These are phyloP conservation scores for Microcyclosporella mali DNA, from an alignment of 2,329 filamentous ascomycete genomes.

Conservation along the genomic window DNA sequence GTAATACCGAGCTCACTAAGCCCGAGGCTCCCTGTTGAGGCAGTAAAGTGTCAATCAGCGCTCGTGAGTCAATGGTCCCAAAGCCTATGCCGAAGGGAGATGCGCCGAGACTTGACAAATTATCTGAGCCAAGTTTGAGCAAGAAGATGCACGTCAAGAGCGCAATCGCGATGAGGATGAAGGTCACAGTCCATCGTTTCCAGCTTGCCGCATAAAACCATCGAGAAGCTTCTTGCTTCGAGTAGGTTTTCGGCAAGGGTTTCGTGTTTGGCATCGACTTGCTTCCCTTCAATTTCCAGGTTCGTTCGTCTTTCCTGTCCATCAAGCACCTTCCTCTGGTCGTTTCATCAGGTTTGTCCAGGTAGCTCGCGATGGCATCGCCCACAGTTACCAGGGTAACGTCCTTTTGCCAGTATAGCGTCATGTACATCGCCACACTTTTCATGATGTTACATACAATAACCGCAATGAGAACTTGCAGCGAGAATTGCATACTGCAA, in stretches of 20 bases:
- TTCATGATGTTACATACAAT: constrained; percentile 12
- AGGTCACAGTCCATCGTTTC: constrained; percentile 7
- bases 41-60: background rate
- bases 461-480: constrained; percentile 11
- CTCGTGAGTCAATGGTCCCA: constrained; percentile 7
- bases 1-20: background rate
- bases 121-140: constrained; percentile 1
- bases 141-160: constrained; percentile 1
- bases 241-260: constrained; percentile 4
- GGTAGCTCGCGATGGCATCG: constrained; percentile 19
- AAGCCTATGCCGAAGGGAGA: constrained; percentile 7
- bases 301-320: constrained; percentile 9
- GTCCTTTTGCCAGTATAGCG: constrained; percentile 9
- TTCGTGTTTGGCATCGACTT: constrained; percentile 5
- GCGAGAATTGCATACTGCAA: constrained; percentile 15
- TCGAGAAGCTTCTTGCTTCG: background rate
- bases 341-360: constrained; percentile 10
- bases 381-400: constrained; percentile 17
- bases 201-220: constrained; percentile 8
- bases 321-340: constrained; percentile 17
- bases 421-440: constrained; percentile 11
- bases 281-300: constrained; percentile 4
- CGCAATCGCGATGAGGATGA: constrained; percentile 5
- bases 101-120: background rate
- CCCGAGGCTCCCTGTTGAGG: background rate